Evolutionary conservation across 495 filamentous ascomycete species (phyloP).

Genomic region (Trichoderma asperelloides): DNA sequence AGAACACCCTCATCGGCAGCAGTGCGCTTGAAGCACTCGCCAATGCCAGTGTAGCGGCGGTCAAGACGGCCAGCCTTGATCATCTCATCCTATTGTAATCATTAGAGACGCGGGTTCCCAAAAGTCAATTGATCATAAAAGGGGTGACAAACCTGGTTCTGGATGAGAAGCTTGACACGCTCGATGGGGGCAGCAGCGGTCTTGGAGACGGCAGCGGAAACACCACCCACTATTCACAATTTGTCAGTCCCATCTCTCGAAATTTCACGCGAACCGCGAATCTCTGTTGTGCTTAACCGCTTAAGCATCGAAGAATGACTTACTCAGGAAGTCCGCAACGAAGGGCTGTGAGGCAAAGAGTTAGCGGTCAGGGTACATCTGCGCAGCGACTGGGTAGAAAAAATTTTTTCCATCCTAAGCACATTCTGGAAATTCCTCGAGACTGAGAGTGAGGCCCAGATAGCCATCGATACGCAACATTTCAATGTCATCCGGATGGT

Average conservation of each 20-base stretch:
- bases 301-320: conserved; percentile 33
- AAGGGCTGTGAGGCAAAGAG: conserved; percentile 39
- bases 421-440: neutral
- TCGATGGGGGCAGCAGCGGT: conserved; percentile 99
- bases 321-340: conserved; percentile 97
- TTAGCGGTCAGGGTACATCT: conserved; percentile 14
- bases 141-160: conserved; percentile 83
- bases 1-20: conserved; percentile 70
- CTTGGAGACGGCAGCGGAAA: conserved; percentile 99
- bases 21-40: conserved; percentile 90
- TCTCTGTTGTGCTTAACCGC: conserved; percentile 15
- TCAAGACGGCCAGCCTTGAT: conserved; percentile 96
- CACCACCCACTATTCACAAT: conserved; percentile 81
- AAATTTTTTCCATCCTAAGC: neutral
- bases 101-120: conserved; percentile 18
- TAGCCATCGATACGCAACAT: neutral
- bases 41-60: conserved; percentile 90
- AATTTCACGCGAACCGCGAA: conserved; percentile 10
- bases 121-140: conserved; percentile 14
- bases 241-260: conserved; percentile 16
- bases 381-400: neutral
- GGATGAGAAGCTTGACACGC: conserved; percentile 99
- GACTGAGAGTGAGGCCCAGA: neutral
- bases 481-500: neutral
- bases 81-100: conserved; percentile 85